These are phyloP conservation scores for Orychophragmus violaceus DNA, from an alignment of 345 rosid genomes.

Conservation along the genomic window DNA sequence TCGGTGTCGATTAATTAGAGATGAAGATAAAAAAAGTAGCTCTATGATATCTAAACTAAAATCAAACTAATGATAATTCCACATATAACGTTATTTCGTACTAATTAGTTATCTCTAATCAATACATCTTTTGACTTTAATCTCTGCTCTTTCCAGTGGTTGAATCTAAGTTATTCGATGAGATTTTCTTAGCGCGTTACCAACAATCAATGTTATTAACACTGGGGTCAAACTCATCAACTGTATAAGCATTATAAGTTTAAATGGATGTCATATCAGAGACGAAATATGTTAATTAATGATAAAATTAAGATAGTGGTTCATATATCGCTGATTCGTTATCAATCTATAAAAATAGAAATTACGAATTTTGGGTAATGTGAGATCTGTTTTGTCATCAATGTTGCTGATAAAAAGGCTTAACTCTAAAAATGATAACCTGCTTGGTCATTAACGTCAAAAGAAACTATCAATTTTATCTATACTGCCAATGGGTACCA, in stretches of 20 bases:
- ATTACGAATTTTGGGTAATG: no score
- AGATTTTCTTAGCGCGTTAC: constrained; percentile 6
- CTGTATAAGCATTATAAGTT: not conserved
- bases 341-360: not conserved
- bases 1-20: constrained; percentile 3
- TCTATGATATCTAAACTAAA: not conserved
- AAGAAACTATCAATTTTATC: no score
- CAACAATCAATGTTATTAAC: not conserved
- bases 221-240: not conserved
- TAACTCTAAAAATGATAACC: no score
- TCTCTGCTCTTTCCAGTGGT: not conserved
- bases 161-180: constrained; percentile 3
- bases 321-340: not conserved
- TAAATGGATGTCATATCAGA: constrained; percentile 5
- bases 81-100: constrained; percentile 7
- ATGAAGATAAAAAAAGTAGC: constrained; percentile 7
- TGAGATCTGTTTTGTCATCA: no score
- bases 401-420: no score
- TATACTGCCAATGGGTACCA: no score
- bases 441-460: no score
- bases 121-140: constrained; percentile 23
- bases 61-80: constrained; percentile 20
- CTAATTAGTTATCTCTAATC: constrained; percentile 13
- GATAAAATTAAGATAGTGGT: not conserved
- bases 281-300: not conserved